Evolutionary conservation across 1,284 basidiomycete species (phyloP).

Genomic region (Irpex lacteus): DNA sequence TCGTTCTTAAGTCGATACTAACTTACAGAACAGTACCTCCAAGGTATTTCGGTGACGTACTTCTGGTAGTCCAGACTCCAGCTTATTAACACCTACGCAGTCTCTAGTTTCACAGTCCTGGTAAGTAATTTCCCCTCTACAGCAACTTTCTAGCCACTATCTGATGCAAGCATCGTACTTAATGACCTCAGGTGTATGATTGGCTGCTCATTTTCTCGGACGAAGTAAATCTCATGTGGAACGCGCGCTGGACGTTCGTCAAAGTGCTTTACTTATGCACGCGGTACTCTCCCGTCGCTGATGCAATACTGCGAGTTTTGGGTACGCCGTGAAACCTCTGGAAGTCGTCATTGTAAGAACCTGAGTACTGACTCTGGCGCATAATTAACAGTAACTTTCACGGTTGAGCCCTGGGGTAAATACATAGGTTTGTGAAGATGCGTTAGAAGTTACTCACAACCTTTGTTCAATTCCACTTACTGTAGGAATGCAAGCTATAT

Average conservation of each 20-base stretch:
- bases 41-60: not conserved
- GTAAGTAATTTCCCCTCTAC: not conserved
- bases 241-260: constrained; percentile 22
- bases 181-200: not conserved
- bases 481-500: not conserved
- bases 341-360: not conserved
- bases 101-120: not conserved
- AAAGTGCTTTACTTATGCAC: constrained; percentile 26
- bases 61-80: not conserved
- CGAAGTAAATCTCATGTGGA: constrained; percentile 13
- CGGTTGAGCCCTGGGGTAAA: not conserved
- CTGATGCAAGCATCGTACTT: not conserved
- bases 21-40: not conserved
- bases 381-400: not conserved
- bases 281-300: constrained; percentile 27
- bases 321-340: not conserved
- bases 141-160: not conserved
- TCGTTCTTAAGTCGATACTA: no score
- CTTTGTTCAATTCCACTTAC: not conserved
- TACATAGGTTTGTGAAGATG: no score
- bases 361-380: not conserved
- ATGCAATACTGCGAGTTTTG: constrained; percentile 4
- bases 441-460: not conserved
- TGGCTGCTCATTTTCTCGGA: not conserved
- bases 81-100: not conserved